Conservation (phyloP, 2,329 filamentous ascomycete genomes). For the Didymella exigua region DNA sequence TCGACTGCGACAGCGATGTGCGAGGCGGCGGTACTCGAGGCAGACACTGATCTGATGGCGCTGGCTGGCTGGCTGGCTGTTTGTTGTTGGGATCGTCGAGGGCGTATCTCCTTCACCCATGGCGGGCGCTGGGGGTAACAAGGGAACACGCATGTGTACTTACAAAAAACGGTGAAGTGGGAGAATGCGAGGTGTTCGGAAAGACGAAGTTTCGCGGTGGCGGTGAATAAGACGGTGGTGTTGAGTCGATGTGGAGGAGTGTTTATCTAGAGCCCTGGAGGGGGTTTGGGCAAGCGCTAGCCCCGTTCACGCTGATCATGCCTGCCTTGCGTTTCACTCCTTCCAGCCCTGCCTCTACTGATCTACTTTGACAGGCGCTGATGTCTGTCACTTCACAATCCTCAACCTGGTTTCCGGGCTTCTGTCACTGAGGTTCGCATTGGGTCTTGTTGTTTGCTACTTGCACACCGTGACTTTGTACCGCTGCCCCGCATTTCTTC, state of each 20-base stretch:
- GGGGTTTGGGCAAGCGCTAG: slow-evolving; percentile 16
- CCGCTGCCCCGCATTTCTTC: slow-evolving; percentile 29
- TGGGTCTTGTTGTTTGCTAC: slow-evolving; percentile 1
- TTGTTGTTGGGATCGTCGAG: slow-evolving; percentile 25
- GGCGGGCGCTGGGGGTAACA: slow-evolving; percentile 31
- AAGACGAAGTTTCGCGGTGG: slow-evolving; percentile 22
- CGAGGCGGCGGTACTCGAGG: slow-evolving; percentile 18
- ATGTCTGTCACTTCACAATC: slow-evolving; percentile 19
- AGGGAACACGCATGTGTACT: slow-evolving; percentile 39
- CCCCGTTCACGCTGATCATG: slow-evolving; percentile 28
- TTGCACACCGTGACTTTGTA: slow-evolving; percentile 1
- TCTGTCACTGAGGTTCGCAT: not conserved
- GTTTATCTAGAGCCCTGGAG: slow-evolving; percentile 20
- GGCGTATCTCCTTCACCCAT: slow-evolving; percentile 37
- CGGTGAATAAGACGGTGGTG: slow-evolving; percentile 26
- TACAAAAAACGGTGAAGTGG: slow-evolving; percentile 33
- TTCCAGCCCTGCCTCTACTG: slow-evolving; percentile 10
- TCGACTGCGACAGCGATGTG: slow-evolving; percentile 13
- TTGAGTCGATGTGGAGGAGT: slow-evolving; percentile 26
- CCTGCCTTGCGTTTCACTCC: slow-evolving; percentile 34
- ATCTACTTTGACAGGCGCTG: slow-evolving; percentile 18
- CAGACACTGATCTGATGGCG: slow-evolving; percentile 26
- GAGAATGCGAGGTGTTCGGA: slow-evolving; percentile 10
- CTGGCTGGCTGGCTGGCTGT: slow-evolving; percentile 14
- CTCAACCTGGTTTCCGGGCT: slow-evolving; percentile 1